These are phyloP conservation scores for Solanum dulcamara DNA, from an alignment of 257 asterid genomes.

Conservation along the genomic window DNA sequence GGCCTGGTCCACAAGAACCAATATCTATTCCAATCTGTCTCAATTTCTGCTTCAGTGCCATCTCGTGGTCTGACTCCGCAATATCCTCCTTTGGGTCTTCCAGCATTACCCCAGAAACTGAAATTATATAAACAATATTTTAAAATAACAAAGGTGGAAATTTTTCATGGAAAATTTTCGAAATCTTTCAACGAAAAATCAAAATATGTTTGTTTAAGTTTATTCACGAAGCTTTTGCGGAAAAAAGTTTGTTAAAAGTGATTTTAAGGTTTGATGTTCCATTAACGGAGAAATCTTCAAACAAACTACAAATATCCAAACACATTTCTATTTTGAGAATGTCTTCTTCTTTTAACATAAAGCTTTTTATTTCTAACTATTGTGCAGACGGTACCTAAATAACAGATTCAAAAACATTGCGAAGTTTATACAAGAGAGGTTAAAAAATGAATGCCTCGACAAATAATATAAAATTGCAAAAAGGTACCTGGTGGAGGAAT, in stretches of 20 bases:
- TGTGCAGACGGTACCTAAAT: background rate
- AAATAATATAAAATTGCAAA: background rate
- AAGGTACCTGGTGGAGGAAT: constrained; percentile 41
- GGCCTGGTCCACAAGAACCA: constrained; percentile 51
- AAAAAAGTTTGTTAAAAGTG: background rate
- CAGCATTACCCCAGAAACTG: constrained; percentile 32
- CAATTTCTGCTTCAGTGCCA: constrained; percentile 37
- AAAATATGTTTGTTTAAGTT: background rate
- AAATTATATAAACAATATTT: constrained; percentile 1
- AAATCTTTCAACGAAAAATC: background rate
- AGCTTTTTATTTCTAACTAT: background rate
- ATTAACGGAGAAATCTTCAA: background rate
- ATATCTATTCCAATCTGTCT: constrained; percentile 43
- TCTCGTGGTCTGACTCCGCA: constrained; percentile 19
- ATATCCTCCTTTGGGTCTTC: constrained; percentile 29
- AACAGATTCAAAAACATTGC: background rate
- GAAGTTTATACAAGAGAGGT: background rate
- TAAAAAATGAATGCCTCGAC: background rate
- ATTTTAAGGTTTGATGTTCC: background rate
- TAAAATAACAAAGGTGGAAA: background rate
- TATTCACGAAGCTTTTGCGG: background rate
- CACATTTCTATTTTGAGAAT: background rate
- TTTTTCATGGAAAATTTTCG: too few species aligned
- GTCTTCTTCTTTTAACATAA: background rate
- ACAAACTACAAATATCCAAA: background rate